These are phyloP conservation scores for Carex pumila DNA, from an alignment of 176 grass and related monocot species.

Conservation along the genomic window DNA sequence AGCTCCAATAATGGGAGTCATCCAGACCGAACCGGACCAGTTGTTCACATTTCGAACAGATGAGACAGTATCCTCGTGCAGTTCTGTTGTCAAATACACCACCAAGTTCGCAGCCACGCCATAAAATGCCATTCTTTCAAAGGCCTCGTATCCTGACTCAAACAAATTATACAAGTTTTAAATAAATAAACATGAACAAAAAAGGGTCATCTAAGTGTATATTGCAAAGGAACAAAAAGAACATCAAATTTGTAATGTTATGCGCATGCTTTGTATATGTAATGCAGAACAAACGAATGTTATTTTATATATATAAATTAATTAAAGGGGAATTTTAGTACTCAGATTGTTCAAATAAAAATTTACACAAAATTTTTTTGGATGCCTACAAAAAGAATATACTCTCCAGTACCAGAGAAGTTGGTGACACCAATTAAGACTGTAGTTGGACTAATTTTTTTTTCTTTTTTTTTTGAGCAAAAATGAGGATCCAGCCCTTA, in stretches of 20 bases:
- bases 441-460: neutral
- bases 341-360: neutral
- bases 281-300: neutral
- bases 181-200: neutral
- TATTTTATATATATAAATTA: neutral
- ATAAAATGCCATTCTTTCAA: constrained; percentile 87
- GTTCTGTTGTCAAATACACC: constrained; percentile 62
- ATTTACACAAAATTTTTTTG: neutral
- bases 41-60: constrained; percentile 70
- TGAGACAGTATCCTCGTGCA: constrained; percentile 61
- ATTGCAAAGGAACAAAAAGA: neutral
- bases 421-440: neutral
- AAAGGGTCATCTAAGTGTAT: neutral
- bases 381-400: no score
- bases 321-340: neutral
- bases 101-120: constrained; percentile 75
- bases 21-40: constrained; percentile 71
- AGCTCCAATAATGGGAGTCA: constrained; percentile 61
- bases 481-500: no score
- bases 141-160: constrained; percentile 52
- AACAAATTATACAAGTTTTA: neutral
- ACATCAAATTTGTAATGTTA: neutral
- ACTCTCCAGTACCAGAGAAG: neutral
- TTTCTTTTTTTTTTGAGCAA: no score
- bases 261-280: neutral